These are phyloP conservation scores for Magnolia kwangsiensis DNA, from an alignment of 164 flowering plant species.

Conservation along the genomic window DNA sequence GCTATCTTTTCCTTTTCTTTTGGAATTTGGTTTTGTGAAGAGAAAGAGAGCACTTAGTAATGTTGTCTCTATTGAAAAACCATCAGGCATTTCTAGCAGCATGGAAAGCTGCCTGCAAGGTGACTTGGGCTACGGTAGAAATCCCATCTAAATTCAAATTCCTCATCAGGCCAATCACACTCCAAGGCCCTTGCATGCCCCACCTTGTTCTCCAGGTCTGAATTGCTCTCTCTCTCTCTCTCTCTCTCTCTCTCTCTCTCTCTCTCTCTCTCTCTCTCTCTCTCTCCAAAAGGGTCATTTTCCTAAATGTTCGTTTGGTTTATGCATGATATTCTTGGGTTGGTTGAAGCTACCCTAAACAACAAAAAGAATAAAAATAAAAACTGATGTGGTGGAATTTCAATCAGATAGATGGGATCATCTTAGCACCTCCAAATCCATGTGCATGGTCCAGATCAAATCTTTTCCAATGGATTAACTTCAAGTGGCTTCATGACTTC, in stretches of 20 bases:
- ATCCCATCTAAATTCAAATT: conserved; percentile 61
- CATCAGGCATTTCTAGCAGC: conserved; percentile 63
- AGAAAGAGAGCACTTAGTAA: neutral
- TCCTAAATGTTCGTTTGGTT: neutral
- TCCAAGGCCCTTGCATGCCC: conserved; percentile 80
- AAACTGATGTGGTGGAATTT: neutral
- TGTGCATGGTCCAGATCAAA: conserved; percentile 59
- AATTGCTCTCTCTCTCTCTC: neutral
- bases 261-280: neutral
- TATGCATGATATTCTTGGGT: neutral
- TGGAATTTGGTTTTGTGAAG: neutral
- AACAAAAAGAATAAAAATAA: neutral
- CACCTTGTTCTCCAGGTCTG: conserved; percentile 62
- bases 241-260: neutral
- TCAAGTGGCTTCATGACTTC: conserved; percentile 75
- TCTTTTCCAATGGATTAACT: conserved; percentile 74
- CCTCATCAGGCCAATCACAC: conserved; percentile 57
- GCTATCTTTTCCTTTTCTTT: neutral
- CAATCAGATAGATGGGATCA: conserved; percentile 72
- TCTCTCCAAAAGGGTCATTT: neutral
- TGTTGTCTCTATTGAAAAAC: neutral
- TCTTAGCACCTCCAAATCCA: conserved; percentile 58
- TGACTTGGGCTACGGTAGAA: conserved; percentile 39
- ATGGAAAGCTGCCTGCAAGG: conserved; percentile 79
- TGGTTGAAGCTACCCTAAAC: neutral